These are phyloP conservation scores for Aspergillus taichungensis DNA, from an alignment of 495 filamentous ascomycete genomes.

Conservation along the genomic window DNA sequence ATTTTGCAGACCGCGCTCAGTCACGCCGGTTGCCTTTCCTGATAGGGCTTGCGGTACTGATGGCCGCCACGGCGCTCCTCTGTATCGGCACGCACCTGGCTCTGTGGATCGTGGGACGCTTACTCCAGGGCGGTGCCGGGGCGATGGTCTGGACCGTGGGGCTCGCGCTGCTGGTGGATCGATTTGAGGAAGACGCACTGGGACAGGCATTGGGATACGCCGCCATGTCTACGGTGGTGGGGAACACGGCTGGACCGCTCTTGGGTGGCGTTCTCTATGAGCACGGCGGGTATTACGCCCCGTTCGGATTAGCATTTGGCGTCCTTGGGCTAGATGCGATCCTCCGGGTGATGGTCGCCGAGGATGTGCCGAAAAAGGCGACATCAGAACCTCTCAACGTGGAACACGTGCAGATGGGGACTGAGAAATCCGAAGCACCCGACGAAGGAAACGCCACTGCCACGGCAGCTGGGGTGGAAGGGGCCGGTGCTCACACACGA, in stretches of 20 bases:
- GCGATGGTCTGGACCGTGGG: constrained; percentile 68
- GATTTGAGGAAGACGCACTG: constrained; percentile 53
- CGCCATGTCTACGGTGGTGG: constrained; percentile 54
- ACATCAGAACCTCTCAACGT: background rate
- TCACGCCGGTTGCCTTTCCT: constrained; percentile 62
- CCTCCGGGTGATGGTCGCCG: constrained; percentile 57
- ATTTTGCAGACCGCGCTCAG: constrained; percentile 51
- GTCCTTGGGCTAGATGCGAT: constrained; percentile 61
- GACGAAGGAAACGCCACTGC: no score
- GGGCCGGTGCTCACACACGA: no score
- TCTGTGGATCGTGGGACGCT: constrained; percentile 55
- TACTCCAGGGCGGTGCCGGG: constrained; percentile 66
- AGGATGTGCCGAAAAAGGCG: constrained; percentile 58
- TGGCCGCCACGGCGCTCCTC: constrained; percentile 59
- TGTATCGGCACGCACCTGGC: constrained; percentile 58
- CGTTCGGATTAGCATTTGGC: constrained; percentile 63
- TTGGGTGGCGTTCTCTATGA: constrained; percentile 72
- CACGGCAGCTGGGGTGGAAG: no score
- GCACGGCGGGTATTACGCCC: constrained; percentile 58
- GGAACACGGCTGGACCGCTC: constrained; percentile 59
- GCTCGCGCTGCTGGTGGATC: constrained; percentile 68
- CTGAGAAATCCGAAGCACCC: no score
- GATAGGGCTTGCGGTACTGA: constrained; percentile 56
- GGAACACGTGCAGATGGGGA: background rate
- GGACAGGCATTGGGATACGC: constrained; percentile 69